Percentiles rank a stretch among this genome's conserved stretches.
Evolutionary conservation across 371 early-diverging fungal genomes (phyloP).

Genomic region (Mucor velutinosus): DNA sequence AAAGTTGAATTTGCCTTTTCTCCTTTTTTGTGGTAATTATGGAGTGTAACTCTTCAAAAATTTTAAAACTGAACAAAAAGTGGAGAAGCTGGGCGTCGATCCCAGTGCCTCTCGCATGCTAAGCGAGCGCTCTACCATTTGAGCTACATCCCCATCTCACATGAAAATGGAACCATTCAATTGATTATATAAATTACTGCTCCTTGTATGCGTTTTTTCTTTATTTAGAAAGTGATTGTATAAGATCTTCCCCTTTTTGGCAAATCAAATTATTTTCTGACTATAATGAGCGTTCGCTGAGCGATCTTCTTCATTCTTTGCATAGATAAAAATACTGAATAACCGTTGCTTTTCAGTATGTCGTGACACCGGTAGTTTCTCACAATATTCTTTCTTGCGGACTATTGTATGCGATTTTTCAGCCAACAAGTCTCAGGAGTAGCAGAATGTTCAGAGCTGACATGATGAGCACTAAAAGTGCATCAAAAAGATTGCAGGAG

Average conservation of each 20-base stretch:
- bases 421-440: no score
- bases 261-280: not conserved
- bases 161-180: not conserved
- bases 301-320: not conserved
- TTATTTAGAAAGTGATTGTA: not conserved
- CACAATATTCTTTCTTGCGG: no score
- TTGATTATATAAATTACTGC: not conserved
- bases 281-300: not conserved
- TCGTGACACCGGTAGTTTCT: no score
- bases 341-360: no score
- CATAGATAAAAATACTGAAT: no score
- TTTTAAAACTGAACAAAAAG: slow-evolving; percentile 1
- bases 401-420: no score
- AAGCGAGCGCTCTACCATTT: slow-evolving; percentile 72
- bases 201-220: not conserved
- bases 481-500: no score
- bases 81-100: slow-evolving; percentile 66
- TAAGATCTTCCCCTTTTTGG: not conserved
- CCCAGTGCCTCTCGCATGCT: slow-evolving; percentile 63
- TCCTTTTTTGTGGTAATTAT: no score
- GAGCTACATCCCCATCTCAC: slow-evolving; percentile 57
- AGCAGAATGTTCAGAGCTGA: no score
- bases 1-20: no score
- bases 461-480: no score
- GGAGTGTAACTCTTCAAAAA: no score